These are phyloP conservation scores for Colletotrichum sp. DNA, from an alignment of 2,329 filamentous ascomycete species.

Conservation along the genomic window DNA sequence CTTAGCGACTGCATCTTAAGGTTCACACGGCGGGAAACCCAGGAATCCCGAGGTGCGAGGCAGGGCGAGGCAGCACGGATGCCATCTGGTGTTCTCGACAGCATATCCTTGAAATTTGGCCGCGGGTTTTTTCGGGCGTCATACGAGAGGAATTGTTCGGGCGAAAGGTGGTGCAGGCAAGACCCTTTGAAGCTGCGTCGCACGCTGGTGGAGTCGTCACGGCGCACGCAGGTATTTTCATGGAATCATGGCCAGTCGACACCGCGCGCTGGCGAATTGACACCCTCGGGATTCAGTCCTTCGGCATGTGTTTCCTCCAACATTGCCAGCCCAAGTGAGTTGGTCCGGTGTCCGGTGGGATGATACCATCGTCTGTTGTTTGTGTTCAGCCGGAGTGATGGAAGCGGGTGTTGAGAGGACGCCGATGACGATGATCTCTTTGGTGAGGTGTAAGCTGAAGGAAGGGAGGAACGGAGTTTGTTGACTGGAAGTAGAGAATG, in stretches of 20 bases:
- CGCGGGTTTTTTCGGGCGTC: not conserved
- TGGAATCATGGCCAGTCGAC: not conserved
- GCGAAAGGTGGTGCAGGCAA: not conserved
- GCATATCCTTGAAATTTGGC: not conserved
- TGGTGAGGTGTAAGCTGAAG: not conserved
- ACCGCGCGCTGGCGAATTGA: not conserved
- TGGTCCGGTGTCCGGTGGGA: not conserved
- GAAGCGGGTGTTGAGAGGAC: not conserved
- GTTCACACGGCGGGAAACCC: not conserved
- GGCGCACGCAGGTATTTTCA: not conserved
- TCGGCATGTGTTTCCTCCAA: not conserved
- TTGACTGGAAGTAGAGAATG: not conserved
- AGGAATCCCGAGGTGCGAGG: not conserved
- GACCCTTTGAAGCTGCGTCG: not conserved
- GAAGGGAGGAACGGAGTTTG: not conserved
- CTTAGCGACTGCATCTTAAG: not conserved
- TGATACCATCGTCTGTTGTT: not conserved
- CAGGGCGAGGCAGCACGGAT: not conserved
- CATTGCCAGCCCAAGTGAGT: not conserved
- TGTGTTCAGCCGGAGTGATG: not conserved
- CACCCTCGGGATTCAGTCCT: not conserved
- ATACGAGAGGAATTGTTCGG: not conserved
- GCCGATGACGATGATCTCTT: not conserved
- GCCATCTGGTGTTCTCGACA: not conserved
- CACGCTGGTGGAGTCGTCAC: constrained; percentile 1